Conservation (phyloP, 2,329 filamentous ascomycete species). For the Knoxdaviesia proteae region DNA sequence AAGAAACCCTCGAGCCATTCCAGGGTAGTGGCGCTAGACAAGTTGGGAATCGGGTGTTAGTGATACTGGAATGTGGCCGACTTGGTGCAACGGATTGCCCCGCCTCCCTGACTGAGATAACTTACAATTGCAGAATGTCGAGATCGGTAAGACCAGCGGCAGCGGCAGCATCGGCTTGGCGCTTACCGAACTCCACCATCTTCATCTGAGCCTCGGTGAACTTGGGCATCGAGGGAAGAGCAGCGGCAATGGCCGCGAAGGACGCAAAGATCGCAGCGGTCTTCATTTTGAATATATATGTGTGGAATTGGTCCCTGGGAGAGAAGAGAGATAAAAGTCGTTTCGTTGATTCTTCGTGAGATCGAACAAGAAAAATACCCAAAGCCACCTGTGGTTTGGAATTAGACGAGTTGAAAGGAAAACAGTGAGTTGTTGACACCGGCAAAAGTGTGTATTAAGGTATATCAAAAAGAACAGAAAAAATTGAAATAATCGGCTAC, state of each 20-base stretch:
- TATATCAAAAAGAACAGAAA: constrained; percentile 14
- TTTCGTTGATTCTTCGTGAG: too few species aligned
- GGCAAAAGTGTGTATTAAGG: constrained; percentile 13
- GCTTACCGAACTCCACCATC: constrained; percentile 25
- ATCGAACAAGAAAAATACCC: too few species aligned
- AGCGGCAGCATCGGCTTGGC: constrained; percentile 26
- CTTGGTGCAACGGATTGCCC: too few species aligned
- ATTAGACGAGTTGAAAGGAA: constrained; percentile 3
- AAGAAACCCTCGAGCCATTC: constrained; percentile 57
- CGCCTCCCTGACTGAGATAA: constrained; percentile 1
- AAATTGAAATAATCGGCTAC: constrained; percentile 1
- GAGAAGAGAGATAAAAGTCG: not conserved
- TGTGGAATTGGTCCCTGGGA: not conserved
- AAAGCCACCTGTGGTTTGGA: not conserved
- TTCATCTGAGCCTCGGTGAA: constrained; percentile 21
- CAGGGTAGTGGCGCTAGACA: constrained; percentile 41
- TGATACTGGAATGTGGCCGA: not conserved
- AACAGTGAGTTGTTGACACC: not conserved
- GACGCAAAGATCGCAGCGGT: constrained; percentile 18
- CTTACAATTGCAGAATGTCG: constrained; percentile 39
- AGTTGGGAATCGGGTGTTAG: constrained; percentile 4
- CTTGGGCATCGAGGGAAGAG: constrained; percentile 22
- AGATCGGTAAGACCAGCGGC: constrained; percentile 27
- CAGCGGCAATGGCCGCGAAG: constrained; percentile 23
- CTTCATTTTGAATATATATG: constrained; percentile 17